Conservation (phyloP, 176 grass and related monocot genomes). For the Microstegium vimineum region DNA sequence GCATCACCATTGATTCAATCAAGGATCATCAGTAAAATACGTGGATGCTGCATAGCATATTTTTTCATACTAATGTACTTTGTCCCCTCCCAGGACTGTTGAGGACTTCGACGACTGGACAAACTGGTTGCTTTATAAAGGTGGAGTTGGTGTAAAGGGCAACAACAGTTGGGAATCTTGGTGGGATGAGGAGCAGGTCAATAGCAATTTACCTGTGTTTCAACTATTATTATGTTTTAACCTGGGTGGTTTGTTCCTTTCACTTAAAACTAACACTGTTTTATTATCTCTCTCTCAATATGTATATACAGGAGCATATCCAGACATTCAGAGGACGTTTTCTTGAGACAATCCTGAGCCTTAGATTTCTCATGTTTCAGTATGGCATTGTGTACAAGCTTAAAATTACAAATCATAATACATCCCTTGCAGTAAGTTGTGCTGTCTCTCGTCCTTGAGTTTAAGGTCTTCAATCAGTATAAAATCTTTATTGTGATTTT, state of each 20-base stretch:
- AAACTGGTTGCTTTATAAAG: constrained; percentile 95
- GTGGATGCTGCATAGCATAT: background rate
- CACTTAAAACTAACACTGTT: background rate
- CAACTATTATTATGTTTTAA: constrained; percentile 12
- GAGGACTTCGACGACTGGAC: constrained; percentile 99
- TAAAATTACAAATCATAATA: constrained; percentile 56
- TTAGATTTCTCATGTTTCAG: constrained; percentile 87
- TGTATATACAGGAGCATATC: constrained; percentile 67
- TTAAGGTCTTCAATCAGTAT: background rate
- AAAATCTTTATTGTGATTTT: background rate
- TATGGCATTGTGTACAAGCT: constrained; percentile 98
- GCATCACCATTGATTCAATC: background rate
- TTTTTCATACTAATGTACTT: background rate
- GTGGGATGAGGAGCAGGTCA: constrained; percentile 95
- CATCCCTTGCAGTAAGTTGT: constrained; percentile 76
- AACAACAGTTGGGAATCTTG: constrained; percentile 94
- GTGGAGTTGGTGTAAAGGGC: constrained; percentile 94
- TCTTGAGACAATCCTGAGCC: constrained; percentile 83
- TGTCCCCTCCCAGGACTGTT: constrained; percentile 51
- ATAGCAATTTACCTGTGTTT: background rate
- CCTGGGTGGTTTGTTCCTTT: background rate
- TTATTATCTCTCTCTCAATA: background rate
- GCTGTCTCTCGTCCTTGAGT: background rate
- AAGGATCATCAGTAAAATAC: background rate
- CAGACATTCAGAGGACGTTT: constrained; percentile 72